Evolutionary conservation across 108 stramenopile species (phyloP), one percentile per base, ranked within the genome.

Genomic region (Phaeodactylum tricornutum): DNA sequence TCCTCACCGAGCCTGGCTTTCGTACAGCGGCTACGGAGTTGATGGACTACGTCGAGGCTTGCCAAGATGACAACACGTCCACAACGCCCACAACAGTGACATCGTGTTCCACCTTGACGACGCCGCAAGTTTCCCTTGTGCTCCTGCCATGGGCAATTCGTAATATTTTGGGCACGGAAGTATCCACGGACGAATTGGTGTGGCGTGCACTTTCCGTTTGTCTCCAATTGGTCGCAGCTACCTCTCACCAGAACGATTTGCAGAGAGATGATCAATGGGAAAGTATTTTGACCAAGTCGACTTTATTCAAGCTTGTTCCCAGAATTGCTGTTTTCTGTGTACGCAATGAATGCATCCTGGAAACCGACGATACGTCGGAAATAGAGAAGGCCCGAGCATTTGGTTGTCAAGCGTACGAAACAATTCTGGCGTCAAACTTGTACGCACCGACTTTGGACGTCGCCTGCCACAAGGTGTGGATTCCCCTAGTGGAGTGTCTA

Each of bases 381-480:
- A 12, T 8, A 8, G 21, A 40, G 19, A 7, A 4, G 4, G 38
- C 4, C 38, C 17, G 21, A 20, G 17, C 38, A 6, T 8, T 20
- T 7, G 38, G 19, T 8, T 6, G 19, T 20, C 17, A 5, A 20
- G 3, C 38, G 38, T 40, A 40, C 7, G n/a, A n/a, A n/a, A 20
- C 21, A 3, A 40, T 40, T 7, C 3, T 40, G 17, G 21, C 38
- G 19, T 16, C 17, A 40, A 40, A 40, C 2, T 20, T 40, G 4
- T 40, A 20, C 7, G 2, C 17, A 20, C 38, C 38, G 21, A 40
- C 38, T 4, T 20, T 40, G 38, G 38, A 40, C 21, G 38, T 40
- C 21, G 38, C 38, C 21, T 40, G 38, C 38, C 38, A 34, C 12
- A n/a, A n/a, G n/a, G n/a, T n/a, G n/a, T n/a, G n/a, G n/a, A n/a